A percentile compares a stretch with the other conserved stretches of the same genome.
These are phyloP conservation scores for Pseudonitzschia multiseries DNA, from an alignment of 108 stramenopile species.

Conservation along the genomic window DNA sequence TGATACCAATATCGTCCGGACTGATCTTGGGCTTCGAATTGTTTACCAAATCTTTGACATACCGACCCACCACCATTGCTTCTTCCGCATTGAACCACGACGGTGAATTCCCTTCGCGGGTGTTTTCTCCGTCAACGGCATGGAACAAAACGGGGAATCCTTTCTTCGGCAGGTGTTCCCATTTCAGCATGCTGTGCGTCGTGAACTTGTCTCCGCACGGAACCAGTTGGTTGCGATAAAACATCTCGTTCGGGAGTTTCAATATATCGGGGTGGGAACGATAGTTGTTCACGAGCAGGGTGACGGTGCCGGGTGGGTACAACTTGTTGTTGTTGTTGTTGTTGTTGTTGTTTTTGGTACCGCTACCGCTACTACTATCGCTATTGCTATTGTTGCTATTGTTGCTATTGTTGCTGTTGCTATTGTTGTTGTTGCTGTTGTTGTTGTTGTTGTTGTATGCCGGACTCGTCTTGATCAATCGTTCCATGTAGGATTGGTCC, in stretches of 20 bases:
- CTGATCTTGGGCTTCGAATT: conserved; percentile 37
- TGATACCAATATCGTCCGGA: conserved; percentile 63
- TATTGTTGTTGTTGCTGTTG: too few relatives aligned
- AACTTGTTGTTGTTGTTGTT: too few relatives aligned
- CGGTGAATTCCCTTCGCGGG: conserved; percentile 60
- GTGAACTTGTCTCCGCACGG: conserved; percentile 38
- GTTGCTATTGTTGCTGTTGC: too few relatives aligned
- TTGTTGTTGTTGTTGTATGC: background rate
- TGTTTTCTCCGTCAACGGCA: conserved; percentile 62
- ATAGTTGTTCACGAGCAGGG: conserved; percentile 62
- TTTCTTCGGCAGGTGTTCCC: conserved; percentile 60
- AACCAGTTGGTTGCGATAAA: conserved; percentile 55
- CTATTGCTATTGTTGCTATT: too few relatives aligned
- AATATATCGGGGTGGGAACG: conserved; percentile 67
- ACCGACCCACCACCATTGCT: conserved; percentile 42
- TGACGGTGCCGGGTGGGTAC: conserved; percentile 48
- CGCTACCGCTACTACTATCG: too few relatives aligned
- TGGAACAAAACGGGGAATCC: conserved; percentile 67
- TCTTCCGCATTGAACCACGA: conserved; percentile 85
- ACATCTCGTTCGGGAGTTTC: conserved; percentile 55
- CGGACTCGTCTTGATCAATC: conserved; percentile 30
- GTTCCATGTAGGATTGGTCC: conserved; percentile 54
- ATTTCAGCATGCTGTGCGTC: conserved; percentile 39
- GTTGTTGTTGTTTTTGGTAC: too few relatives aligned
- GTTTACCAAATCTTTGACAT: conserved; percentile 18